Percentiles rank a stretch among this genome's conserved stretches.
These are phyloP conservation scores for Ustilago sp. DNA, from an alignment of 1,284 basidiomycete species.

Conservation along the genomic window DNA sequence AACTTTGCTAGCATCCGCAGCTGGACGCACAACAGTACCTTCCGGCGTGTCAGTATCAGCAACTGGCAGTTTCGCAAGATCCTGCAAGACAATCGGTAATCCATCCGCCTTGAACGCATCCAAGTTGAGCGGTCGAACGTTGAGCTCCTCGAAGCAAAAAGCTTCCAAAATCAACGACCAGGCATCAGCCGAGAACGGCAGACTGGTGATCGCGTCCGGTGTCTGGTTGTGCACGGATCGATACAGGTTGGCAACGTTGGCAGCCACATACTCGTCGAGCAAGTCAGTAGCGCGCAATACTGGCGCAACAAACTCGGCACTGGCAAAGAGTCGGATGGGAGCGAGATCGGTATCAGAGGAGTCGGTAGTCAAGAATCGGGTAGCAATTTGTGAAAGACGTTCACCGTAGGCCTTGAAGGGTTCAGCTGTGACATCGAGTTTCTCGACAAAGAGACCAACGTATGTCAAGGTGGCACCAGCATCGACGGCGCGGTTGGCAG, in stretches of 20 bases:
- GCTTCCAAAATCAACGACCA: constrained; percentile 47
- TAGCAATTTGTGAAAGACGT: constrained; percentile 22
- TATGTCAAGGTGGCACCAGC: constrained; percentile 45
- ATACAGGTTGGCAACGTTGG: constrained; percentile 35
- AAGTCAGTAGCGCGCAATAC: constrained; percentile 32
- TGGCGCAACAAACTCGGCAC: constrained; percentile 43
- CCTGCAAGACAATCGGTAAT: constrained; percentile 34
- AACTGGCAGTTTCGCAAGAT: constrained; percentile 31
- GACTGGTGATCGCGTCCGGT: constrained; percentile 16
- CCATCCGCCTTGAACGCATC: constrained; percentile 46
- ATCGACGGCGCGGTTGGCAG: constrained; percentile 33
- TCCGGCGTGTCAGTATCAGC: constrained; percentile 10
- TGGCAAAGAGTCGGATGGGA: constrained; percentile 34
- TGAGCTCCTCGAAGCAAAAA: constrained; percentile 50
- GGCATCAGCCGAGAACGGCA: constrained; percentile 34
- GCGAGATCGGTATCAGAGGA: constrained; percentile 8
- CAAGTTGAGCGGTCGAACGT: constrained; percentile 39
- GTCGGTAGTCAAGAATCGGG: constrained; percentile 27
- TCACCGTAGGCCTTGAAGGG: constrained; percentile 7
- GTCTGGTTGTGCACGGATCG: constrained; percentile 29
- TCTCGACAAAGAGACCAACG: constrained; percentile 25
- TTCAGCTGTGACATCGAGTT: constrained; percentile 15
- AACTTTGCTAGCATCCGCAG: constrained; percentile 18
- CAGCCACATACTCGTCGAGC: constrained; percentile 46
- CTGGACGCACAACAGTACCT: constrained; percentile 2